Evolutionary conservation across 441 rosid genomes (phyloP).

Genomic region (Populus hybrid): DNA sequence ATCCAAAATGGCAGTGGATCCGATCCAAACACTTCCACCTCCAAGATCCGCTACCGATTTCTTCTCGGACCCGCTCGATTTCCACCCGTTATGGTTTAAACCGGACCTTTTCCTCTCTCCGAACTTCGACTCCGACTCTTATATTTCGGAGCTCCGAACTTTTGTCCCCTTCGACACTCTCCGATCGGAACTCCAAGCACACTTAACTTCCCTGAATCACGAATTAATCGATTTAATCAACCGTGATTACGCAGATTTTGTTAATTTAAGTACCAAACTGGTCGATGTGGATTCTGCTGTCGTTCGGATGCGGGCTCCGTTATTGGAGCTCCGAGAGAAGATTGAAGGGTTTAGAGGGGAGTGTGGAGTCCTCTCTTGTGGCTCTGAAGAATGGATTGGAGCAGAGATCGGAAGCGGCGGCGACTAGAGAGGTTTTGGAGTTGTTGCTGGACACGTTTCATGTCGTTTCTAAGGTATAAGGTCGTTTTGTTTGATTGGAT

Average conservation of each 20-base stretch:
- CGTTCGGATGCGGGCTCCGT: slow-evolving; percentile 90
- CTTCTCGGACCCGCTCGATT: slow-evolving; percentile 85
- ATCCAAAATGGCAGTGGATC: slow-evolving; percentile 55
- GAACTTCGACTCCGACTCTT: slow-evolving; percentile 77
- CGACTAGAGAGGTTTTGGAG: slow-evolving; percentile 85
- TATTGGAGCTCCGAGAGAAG: slow-evolving; percentile 82
- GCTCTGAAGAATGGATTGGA: slow-evolving; percentile 68
- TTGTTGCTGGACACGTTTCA: slow-evolving; percentile 82
- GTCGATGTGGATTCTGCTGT: slow-evolving; percentile 89
- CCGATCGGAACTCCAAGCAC: slow-evolving; percentile 81
- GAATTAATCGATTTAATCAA: slow-evolving; percentile 93
- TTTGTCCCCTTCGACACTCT: too few relatives aligned
- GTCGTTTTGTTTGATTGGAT: neutral
- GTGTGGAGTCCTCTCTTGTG: slow-evolving; percentile 61
- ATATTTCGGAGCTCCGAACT: slow-evolving; percentile 89
- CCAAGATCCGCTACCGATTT: slow-evolving; percentile 86
- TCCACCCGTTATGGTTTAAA: slow-evolving; percentile 92
- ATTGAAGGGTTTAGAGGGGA: slow-evolving; percentile 70
- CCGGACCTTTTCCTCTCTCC: slow-evolving; percentile 82
- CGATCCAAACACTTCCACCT: slow-evolving; percentile 38
- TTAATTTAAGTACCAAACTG: slow-evolving; percentile 89
- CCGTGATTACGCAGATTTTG: slow-evolving; percentile 93
- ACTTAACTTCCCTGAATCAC: slow-evolving; percentile 83
- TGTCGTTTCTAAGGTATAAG: slow-evolving; percentile 78
- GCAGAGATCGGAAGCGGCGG: slow-evolving; percentile 91